These are phyloP conservation scores for Seiridium cupressi DNA, from an alignment of 2,329 filamentous ascomycete genomes.

Conservation along the genomic window DNA sequence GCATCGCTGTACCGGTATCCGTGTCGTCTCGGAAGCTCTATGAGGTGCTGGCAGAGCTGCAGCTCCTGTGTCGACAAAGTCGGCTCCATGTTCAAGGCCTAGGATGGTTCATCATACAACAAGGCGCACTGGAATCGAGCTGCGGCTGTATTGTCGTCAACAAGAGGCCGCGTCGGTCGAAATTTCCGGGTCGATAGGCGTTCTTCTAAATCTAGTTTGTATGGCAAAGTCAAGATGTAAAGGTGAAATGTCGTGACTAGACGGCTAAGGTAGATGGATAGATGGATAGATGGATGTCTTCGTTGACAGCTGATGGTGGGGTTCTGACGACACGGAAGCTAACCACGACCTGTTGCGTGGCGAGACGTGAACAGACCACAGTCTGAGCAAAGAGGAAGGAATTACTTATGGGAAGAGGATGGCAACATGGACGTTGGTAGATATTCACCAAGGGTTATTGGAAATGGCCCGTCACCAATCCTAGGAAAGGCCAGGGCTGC, in stretches of 20 bases:
- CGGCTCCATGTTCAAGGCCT: constrained; percentile 42
- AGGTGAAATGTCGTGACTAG: background rate
- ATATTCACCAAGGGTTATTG: too few species aligned
- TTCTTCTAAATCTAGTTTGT: background rate
- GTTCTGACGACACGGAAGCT: background rate
- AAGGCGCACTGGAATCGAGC: background rate
- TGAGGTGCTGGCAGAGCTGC: constrained; percentile 80
- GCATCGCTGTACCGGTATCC: constrained; percentile 72
- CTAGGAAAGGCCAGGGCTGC: too few species aligned
- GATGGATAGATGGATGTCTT: background rate
- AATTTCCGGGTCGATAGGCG: background rate
- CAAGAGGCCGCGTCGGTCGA: background rate
- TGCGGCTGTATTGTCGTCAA: background rate
- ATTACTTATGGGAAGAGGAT: background rate
- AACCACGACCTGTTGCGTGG: background rate
- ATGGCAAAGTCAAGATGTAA: background rate
- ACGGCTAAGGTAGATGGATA: background rate
- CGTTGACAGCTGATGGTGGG: constrained; percentile 3
- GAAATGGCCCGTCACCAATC: too few species aligned
- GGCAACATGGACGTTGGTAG: too few species aligned
- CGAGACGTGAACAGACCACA: background rate
- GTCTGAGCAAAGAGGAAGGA: background rate
- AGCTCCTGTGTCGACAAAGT: constrained; percentile 68
- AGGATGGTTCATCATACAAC: constrained; percentile 1
- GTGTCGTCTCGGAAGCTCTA: constrained; percentile 71